Base-by-base conservation (phyloP, 768 basidiomycete genomes). In the Tephrocybe sp. region DNA sequence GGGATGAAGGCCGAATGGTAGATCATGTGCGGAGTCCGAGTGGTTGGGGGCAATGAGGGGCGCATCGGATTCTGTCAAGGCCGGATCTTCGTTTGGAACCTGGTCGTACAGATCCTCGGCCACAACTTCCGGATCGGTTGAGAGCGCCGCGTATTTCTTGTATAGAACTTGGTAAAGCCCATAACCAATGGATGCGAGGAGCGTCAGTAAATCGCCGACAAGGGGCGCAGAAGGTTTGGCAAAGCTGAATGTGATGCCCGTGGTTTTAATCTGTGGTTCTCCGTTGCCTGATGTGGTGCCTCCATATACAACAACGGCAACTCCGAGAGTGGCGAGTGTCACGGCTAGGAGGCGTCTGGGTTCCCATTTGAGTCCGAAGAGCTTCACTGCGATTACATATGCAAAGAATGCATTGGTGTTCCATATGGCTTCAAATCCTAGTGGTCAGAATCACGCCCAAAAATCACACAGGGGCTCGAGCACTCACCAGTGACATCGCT, bases 391-490 rank as follows among this genome's bases (percentile, higher is more conserved):
- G 64, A 98, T 80, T 22, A 92, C 64, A 63, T 98, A 98, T 5
- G 90, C 89, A 66, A 92, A 94, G 71, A 98, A 94, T 1, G 90
- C 87, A 59, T 89, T 90, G 7, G 88, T 85, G 62, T 96, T 95
- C 84, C 89, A 92, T 22, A 93, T 81, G 16, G 83, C 83, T 71
- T 44, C 24, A 25, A n/a, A 15, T 27, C n/a, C 40, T 9, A 51
- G n/a, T n/a, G 15, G 28, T 31, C 21, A 18, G 13, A 3, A 34
- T 41, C 27, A 48, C 42, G 41, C 9, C 28, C 41, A 57, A 49
- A 65, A 57, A 46, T n/a, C 35, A 37, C 16, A 16, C 5, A 31
- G 30, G 25, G 34, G 13, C 13, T 28, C 26, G 67, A 15, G 18
- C 3, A 26, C 70, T 64, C 58, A 74, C 78, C 79, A 28, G 92